phyloP scores from a whole-genome alignment of 768 basidiomycete species.

The Saitozyma sp. region DNA sequence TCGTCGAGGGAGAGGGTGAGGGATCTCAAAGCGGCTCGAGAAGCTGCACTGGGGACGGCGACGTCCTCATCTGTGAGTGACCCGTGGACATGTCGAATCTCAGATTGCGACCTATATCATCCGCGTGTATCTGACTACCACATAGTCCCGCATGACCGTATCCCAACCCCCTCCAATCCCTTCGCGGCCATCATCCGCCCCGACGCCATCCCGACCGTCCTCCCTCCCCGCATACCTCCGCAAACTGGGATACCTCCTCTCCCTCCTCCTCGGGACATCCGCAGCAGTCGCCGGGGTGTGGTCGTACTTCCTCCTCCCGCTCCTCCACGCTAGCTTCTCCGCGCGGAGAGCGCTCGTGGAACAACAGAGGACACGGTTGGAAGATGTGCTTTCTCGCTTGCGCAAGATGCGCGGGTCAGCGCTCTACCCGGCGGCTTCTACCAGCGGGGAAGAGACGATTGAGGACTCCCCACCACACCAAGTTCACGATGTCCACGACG shows the following conservation, averaged over 20 bases:
- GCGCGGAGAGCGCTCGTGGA: constrained; percentile 43
- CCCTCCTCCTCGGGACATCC: constrained; percentile 36
- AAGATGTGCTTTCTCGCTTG: constrained; percentile 15
- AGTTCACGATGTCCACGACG: not conserved
- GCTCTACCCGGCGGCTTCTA: constrained; percentile 7
- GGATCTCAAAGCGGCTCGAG: constrained; percentile 6
- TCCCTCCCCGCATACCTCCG: constrained; percentile 26
- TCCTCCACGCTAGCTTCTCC: constrained; percentile 48
- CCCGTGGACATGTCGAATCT: not conserved
- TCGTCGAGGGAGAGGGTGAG: constrained; percentile 14
- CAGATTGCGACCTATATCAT: not conserved
- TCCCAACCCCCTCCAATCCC: not conserved
- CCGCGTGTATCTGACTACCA: not conserved
- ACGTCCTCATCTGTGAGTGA: not conserved
- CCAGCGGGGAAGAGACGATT: not conserved
- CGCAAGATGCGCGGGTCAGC: constrained; percentile 17
- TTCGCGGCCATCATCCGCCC: constrained; percentile 1
- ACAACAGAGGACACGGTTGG: constrained; percentile 29
- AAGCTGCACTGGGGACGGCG: not conserved
- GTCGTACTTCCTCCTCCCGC: constrained; percentile 41
- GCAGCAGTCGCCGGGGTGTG: constrained; percentile 35
- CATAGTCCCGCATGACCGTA: not conserved
- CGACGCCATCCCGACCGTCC: constrained; percentile 1
- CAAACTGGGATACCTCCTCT: constrained; percentile 37
- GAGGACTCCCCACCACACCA: not conserved